Conservation (phyloP, 2,329 filamentous ascomycete genomes). For the Botryotinia calthae region DNA sequence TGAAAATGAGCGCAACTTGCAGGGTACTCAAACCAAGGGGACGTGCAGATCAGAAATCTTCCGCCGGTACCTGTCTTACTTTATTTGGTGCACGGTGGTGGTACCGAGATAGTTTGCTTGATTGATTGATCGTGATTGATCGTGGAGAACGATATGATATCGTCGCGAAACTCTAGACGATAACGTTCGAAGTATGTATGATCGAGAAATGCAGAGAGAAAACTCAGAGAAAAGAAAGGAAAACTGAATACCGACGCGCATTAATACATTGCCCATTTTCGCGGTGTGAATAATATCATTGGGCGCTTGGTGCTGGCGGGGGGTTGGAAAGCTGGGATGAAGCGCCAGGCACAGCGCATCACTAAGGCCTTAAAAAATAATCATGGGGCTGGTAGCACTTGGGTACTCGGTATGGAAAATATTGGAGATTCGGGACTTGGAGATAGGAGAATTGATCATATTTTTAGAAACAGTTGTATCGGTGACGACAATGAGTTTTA, state of each 20-base stretch:
- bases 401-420: background rate
- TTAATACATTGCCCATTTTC: background rate
- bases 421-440: background rate
- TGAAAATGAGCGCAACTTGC: background rate
- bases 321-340: conserved; percentile 3
- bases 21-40: background rate
- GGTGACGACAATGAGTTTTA: background rate
- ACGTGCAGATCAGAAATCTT: background rate
- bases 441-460: background rate
- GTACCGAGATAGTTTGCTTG: background rate
- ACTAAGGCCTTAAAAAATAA: background rate
- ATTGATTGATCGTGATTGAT: conserved; percentile 1
- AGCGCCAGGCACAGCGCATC: conserved; percentile 1
- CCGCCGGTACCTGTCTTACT: background rate
- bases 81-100: no score
- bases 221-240: background rate
- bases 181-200: background rate
- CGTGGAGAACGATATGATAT: background rate
- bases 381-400: background rate
- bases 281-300: conserved; percentile 4
- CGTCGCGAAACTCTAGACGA: background rate
- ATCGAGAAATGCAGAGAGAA: background rate
- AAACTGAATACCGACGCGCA: background rate
- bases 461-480: background rate
- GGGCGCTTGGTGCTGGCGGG: background rate